Evolutionary conservation across 2,329 filamentous ascomycete species (phyloP).

Genomic region (Fusarium sp.): DNA sequence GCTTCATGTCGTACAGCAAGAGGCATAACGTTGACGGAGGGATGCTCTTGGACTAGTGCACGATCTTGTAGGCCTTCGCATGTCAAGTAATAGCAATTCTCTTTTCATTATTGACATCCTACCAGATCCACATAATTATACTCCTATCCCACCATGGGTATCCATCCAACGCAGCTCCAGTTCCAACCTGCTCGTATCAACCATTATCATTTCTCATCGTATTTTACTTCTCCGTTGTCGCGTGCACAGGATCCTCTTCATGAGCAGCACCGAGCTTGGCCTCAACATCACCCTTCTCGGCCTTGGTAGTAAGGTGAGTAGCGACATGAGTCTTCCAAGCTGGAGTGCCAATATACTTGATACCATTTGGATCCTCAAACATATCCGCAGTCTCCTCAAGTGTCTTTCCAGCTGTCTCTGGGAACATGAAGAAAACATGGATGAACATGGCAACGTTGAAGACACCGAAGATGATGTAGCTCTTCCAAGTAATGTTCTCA

Average conservation of each 20-base stretch:
- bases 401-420: slow-evolving; percentile 60
- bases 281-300: slow-evolving; percentile 39
- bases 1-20: too few species aligned
- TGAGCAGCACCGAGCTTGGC: slow-evolving; percentile 28
- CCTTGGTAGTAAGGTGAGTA: slow-evolving; percentile 18
- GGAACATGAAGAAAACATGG: slow-evolving; percentile 58
- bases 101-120: too few species aligned
- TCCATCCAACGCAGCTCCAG: neutral
- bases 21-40: too few species aligned
- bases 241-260: neutral
- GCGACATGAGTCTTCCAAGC: slow-evolving; percentile 39
- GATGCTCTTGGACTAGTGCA: too few species aligned
- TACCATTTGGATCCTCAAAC: slow-evolving; percentile 44
- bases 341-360: slow-evolving; percentile 33
- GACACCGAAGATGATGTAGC: slow-evolving; percentile 35
- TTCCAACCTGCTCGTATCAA: neutral
- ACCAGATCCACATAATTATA: too few species aligned
- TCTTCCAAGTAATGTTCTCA: slow-evolving; percentile 43
- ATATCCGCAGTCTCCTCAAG: slow-evolving; percentile 71
- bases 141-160: too few species aligned
- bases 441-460: slow-evolving; percentile 39
- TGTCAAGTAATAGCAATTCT: too few species aligned
- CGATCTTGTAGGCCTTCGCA: too few species aligned
- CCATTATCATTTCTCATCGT: neutral
- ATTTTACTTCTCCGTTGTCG: neutral